phyloP scores from a whole-genome alignment of 1,139 yeast genomes.

The Taphrina flavorubra region DNA sequence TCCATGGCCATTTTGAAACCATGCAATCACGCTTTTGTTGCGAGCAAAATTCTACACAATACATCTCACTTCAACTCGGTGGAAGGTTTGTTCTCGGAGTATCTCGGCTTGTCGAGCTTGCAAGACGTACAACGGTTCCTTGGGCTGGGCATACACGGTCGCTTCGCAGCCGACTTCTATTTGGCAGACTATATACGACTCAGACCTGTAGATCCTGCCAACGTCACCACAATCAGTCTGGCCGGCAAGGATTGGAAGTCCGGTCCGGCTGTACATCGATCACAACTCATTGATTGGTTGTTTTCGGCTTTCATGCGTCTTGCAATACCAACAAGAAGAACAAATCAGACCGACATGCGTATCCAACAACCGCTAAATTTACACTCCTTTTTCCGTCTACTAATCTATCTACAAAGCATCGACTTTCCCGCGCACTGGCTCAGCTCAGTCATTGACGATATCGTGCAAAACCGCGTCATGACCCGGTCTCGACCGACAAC shows the following conservation, averaged over 20 bases:
- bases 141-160: conserved; percentile 25
- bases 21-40: conserved; percentile 27
- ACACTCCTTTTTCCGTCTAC: conserved; percentile 34
- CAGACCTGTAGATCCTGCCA: conserved; percentile 32
- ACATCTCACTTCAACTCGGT: conserved; percentile 22
- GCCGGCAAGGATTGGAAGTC: conserved; percentile 34
- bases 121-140: conserved; percentile 26
- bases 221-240: conserved; percentile 12
- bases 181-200: conserved; percentile 18
- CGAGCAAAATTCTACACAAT: conserved; percentile 25
- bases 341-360: not conserved
- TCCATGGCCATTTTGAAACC: conserved; percentile 20
- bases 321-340: conserved; percentile 26
- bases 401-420: conserved; percentile 27
- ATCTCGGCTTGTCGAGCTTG: conserved; percentile 4
- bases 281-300: conserved; percentile 32
- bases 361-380: conserved; percentile 29
- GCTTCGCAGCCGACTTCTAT: conserved; percentile 5
- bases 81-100: conserved; percentile 15
- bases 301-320: conserved; percentile 17
- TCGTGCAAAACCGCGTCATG: conserved; percentile 35
- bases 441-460: conserved; percentile 31
- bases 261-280: conserved; percentile 19
- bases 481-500: conserved; percentile 28
- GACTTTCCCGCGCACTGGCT: conserved; percentile 38